Conservation (phyloP, 2,329 filamentous ascomycete genomes). For the Aspergillus intermedius region DNA sequence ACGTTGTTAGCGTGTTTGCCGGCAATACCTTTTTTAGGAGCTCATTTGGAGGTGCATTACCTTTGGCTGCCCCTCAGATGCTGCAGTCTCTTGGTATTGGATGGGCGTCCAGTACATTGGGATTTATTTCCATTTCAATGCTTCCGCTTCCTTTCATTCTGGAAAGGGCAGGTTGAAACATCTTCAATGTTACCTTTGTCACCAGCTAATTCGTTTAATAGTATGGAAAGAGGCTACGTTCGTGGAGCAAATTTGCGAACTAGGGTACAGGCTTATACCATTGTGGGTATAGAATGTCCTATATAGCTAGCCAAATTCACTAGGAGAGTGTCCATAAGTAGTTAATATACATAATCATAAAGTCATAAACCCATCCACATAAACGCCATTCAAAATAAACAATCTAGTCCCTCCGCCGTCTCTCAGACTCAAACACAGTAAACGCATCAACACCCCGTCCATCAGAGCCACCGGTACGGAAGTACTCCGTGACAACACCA, state of each 20-base stretch:
- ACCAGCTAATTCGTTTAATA: not conserved
- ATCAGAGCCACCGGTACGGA: slow-evolving; percentile 35
- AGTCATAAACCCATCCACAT: not conserved
- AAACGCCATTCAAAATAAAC: not conserved
- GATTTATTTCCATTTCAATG: slow-evolving; percentile 28
- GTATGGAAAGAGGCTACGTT: slow-evolving; percentile 4
- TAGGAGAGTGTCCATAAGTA: too few species aligned
- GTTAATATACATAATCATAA: not conserved
- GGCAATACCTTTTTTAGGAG: slow-evolving; percentile 37
- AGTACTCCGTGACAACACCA: slow-evolving; percentile 36
- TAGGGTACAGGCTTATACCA: not conserved
- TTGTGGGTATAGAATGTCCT: too few species aligned
- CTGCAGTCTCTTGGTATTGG: slow-evolving; percentile 30
- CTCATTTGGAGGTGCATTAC: slow-evolving; percentile 34
- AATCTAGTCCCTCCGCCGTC: slow-evolving; percentile 17
- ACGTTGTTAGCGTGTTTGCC: slow-evolving; percentile 37
- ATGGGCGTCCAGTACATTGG: slow-evolving; percentile 33
- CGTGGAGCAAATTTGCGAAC: slow-evolving; percentile 3
- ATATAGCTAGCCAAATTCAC: too few species aligned
- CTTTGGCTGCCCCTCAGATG: slow-evolving; percentile 26
- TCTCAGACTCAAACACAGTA: slow-evolving; percentile 33
- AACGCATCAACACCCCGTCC: slow-evolving; percentile 34
- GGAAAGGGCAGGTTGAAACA: not conserved
- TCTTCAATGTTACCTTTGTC: not conserved
- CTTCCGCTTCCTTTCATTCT: slow-evolving; percentile 19